phyloP scores from a whole-genome alignment of 1,139 yeast genomes.

The Hyphopichia wangnamkhiaoensis region DNA sequence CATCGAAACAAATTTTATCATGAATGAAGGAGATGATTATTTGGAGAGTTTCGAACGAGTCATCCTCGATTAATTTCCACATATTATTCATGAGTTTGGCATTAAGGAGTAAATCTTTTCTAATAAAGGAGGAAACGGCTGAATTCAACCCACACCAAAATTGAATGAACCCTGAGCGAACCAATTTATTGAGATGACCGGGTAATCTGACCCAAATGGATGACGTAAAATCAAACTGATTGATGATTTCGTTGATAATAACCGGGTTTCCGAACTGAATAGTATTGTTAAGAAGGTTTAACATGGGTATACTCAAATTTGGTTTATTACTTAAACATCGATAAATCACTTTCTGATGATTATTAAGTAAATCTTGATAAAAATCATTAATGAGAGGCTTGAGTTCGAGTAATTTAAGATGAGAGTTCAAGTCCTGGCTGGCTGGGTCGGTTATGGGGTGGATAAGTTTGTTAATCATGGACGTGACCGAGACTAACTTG shows the following conservation, averaged over 20 bases:
- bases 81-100: conserved; percentile 62
- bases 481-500: conserved; percentile 13
- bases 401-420: conserved; percentile 12
- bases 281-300: conserved; percentile 56
- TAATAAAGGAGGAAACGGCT: conserved; percentile 48
- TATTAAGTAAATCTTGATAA: conserved; percentile 54
- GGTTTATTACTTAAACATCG: conserved; percentile 66
- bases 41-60: conserved; percentile 44
- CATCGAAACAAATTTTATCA: conserved; percentile 56
- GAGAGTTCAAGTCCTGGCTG: conserved; percentile 9
- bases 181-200: conserved; percentile 17
- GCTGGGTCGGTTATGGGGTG: too few relatives aligned
- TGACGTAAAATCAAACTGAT: conserved; percentile 67
- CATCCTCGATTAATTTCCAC: conserved; percentile 66
- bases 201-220: conserved; percentile 64
- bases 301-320: conserved; percentile 59
- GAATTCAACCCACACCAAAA: conserved; percentile 61
- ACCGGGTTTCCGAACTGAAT: conserved; percentile 50
- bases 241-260: conserved; percentile 57
- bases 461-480: conserved; percentile 10
- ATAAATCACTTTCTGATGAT: conserved; percentile 64
- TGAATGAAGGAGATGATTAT: conserved; percentile 51
- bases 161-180: conserved; percentile 58
- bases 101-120: conserved; percentile 64
- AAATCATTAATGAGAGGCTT: conserved; percentile 31